A percentile compares a stretch with the other conserved stretches of the same genome.
Evolutionary conservation across 345 rosid species (phyloP).

Genomic region (Hibiscus trionum): DNA sequence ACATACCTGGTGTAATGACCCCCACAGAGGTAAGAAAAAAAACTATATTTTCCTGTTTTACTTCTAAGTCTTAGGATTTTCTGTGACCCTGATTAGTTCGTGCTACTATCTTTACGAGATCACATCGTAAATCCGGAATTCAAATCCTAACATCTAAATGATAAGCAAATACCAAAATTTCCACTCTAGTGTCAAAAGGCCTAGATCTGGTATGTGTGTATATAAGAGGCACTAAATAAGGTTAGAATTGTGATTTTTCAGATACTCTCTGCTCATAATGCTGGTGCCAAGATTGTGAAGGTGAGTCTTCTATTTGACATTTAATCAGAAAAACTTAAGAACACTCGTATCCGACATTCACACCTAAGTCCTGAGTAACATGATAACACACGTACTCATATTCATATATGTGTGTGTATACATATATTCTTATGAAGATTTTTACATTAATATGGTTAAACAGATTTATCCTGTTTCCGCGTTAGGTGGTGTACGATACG

Average conservation of each 20-base stretch:
- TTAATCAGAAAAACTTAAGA: neutral
- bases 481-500: constrained; percentile 39
- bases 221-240: neutral
- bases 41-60: neutral
- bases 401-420: neutral
- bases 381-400: neutral
- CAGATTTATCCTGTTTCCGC: constrained; percentile 59
- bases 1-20: constrained; percentile 60
- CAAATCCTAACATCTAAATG: too few species aligned
- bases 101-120: neutral
- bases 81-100: neutral
- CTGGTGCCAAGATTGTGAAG: constrained; percentile 55
- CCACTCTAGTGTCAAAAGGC: neutral
- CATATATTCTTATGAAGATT: neutral
- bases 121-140: neutral
- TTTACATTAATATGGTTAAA: constrained; percentile 12
- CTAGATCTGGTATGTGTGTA: neutral
- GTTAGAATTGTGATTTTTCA: constrained; percentile 18
- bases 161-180: neutral
- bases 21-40: constrained; percentile 49
- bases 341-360: neutral
- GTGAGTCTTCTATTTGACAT: constrained; percentile 18
- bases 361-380: neutral
- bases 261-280: constrained; percentile 44
- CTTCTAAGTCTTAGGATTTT: neutral